A percentile compares a stretch with the other conserved stretches of the same genome.
These are phyloP conservation scores for Umbelopsis vinacea DNA, from an alignment of 192 early-diverging fungal species.

Conservation along the genomic window DNA sequence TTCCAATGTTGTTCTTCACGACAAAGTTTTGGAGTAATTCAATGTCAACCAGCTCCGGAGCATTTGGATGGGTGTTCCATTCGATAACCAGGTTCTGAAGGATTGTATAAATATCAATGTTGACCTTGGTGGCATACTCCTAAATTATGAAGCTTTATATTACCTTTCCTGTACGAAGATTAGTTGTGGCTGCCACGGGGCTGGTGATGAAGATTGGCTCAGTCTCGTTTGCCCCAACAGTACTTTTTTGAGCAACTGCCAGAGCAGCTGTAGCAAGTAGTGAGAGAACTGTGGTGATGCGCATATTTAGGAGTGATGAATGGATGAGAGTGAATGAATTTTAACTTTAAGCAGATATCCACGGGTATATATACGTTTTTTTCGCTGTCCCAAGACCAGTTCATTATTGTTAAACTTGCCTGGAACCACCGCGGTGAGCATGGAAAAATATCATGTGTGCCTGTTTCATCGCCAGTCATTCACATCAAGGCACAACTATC, in stretches of 20 bases:
- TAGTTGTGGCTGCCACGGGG: background rate
- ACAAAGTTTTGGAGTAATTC: constrained; percentile 1
- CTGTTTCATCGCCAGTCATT: too few species aligned
- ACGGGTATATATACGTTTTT: too few species aligned
- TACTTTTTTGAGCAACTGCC: background rate
- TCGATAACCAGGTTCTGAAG: background rate
- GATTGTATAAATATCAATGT: background rate
- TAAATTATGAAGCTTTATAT: background rate
- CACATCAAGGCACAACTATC: too few species aligned
- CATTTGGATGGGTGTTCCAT: background rate
- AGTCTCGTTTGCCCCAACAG: background rate
- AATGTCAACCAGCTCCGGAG: background rate
- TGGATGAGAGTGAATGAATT: background rate
- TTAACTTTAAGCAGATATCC: too few species aligned
- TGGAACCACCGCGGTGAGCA: too few species aligned
- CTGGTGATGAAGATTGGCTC: constrained; percentile 9
- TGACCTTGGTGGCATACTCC: background rate
- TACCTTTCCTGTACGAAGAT: background rate
- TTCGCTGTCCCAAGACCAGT: too few species aligned
- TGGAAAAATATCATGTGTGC: too few species aligned
- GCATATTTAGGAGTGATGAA: background rate
- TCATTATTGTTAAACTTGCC: too few species aligned
- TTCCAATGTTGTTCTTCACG: background rate
- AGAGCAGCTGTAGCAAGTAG: background rate
- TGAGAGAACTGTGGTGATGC: background rate